Base-by-base conservation (phyloP, 768 basidiomycete species). In the Lactarius pseudohatsudake region DNA sequence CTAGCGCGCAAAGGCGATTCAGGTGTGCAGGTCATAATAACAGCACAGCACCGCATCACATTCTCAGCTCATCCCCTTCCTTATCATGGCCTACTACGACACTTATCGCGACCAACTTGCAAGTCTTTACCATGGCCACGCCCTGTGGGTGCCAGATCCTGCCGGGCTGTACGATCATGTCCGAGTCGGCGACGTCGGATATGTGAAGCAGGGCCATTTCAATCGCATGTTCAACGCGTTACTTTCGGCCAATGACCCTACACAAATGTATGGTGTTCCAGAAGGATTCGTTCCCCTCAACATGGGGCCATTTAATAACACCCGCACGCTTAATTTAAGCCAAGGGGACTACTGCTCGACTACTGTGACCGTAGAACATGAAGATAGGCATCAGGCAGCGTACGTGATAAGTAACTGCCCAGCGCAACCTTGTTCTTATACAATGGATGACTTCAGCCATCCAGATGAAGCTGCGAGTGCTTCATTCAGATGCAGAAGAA, bases 181-280 rank as follows among this genome's bases (percentile, higher is more conserved):
- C 59, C 40, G 45, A 8, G 59, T 71, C 30, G 71, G 68, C 3
- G 70, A 72, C 41, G 71, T 72, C 40, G 71, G 71, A 3, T 71
- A 61, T 28, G 53, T 71, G 5, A 11, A 47, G 4, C 32, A 66
- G 2, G 71, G 70, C 1, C 34, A 43, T 15, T 72, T 72, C 36
- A 11, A 57, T 59, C 64, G 67, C 45, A 62, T 71, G 36, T 69
- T 71, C 60, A 72, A 70, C 13, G 61, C 40, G 15, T 54, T 62
- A 34, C 59, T 70, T 28, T 43, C 62, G 4, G 65, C 55, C n/a
- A 9, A 36, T 16, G 7, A 68, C 15, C 40, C n/a, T 3, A 10
- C 13, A 11, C 65, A 66, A 43, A 13, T 4, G 18, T 41, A 58
- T n/a, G 61, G 62, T 0, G 47, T 66, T 36, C 65, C 65, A 20